A percentile compares a stretch with the other conserved stretches of the same genome.
Evolutionary conservation across 192 early-diverging fungal genomes (phyloP).

Genomic region (Podila clonocystis): DNA sequence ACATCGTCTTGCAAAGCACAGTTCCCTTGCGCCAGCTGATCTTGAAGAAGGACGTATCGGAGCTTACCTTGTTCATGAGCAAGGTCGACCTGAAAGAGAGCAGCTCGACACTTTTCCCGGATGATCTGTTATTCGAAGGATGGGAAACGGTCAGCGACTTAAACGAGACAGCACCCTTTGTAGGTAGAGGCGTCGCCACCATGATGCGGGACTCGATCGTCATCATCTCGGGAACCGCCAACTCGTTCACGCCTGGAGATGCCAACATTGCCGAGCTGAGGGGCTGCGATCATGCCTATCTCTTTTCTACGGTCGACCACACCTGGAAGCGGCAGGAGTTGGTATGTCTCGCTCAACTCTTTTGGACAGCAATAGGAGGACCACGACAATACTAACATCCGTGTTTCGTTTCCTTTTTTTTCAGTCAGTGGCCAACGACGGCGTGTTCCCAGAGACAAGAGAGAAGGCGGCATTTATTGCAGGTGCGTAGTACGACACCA

Average conservation of each 20-base stretch:
- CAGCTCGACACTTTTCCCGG: slow-evolving; percentile 30
- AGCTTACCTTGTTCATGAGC: slow-evolving; percentile 20
- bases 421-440: slow-evolving; percentile 16
- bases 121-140: slow-evolving; percentile 16
- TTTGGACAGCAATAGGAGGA: background rate
- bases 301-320: slow-evolving; percentile 14
- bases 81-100: slow-evolving; percentile 28
- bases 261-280: slow-evolving; percentile 10
- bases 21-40: slow-evolving; percentile 41
- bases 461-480: slow-evolving; percentile 43
- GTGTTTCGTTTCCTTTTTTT: background rate
- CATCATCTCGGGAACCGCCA: slow-evolving; percentile 44
- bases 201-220: slow-evolving; percentile 22
- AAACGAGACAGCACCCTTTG: slow-evolving; percentile 40
- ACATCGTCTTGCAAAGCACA: slow-evolving; percentile 43
- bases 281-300: slow-evolving; percentile 41
- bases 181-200: slow-evolving; percentile 35
- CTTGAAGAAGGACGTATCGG: slow-evolving; percentile 22
- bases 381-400: background rate
- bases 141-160: slow-evolving; percentile 23
- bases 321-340: slow-evolving; percentile 26
- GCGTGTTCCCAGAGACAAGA: slow-evolving; percentile 26
- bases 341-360: slow-evolving; percentile 7
- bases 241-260: slow-evolving; percentile 41
- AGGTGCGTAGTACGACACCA: slow-evolving; percentile 1